Evolutionary conservation across 768 basidiomycete species (phyloP), one percentile per base, ranked within the genome.

Genomic region (Sporobolomyces pararoseus): DNA sequence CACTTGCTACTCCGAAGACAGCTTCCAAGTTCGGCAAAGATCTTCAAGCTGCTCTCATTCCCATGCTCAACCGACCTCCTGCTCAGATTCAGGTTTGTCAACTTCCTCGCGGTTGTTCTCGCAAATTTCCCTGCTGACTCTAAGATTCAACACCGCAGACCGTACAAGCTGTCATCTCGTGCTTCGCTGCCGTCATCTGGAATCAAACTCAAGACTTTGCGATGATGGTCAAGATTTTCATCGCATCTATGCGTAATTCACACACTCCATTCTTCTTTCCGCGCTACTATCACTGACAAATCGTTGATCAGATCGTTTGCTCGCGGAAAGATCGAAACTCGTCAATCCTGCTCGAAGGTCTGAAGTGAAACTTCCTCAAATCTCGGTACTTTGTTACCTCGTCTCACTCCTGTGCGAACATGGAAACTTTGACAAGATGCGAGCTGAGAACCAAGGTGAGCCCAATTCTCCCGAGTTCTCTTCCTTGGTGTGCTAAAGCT

Each of bases 81-180:
- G 23, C 63, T 9, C 72, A 57, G 52, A 42, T 57, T 14, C 19
- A 31, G 3, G 58, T 74, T 17, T n/a, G 71, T 25, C 31, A 4
- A 3, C 16, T 14, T n/a, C 29, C 21, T 7, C 14, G n/a, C 32
- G n/a, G 2, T 4, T 1, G 63, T 21, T 34, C 39, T 9, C 10
- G 9, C 39, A 9, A 17, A 9, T 42, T n/a, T 70, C 44, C n/a
- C n/a, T n/a, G 31, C 39, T 52, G 31, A 54, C 49, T 31, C 25
- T 51, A 25, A 5, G 10, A 10, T 7, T 51, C n/a, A 10, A 7
- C 44, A 16, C 21, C 16, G 2, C 72, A 93, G 89, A 87, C 89
- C 27, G 79, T 98, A 37, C 91, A 94, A 81, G 96, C 97, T 79
- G 86, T 87, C 17, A 89, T 98, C 19, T 91, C 91, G 0, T 97